phyloP scores from a whole-genome alignment of 1,284 basidiomycete species.

The Retiboletus flavoniger region DNA sequence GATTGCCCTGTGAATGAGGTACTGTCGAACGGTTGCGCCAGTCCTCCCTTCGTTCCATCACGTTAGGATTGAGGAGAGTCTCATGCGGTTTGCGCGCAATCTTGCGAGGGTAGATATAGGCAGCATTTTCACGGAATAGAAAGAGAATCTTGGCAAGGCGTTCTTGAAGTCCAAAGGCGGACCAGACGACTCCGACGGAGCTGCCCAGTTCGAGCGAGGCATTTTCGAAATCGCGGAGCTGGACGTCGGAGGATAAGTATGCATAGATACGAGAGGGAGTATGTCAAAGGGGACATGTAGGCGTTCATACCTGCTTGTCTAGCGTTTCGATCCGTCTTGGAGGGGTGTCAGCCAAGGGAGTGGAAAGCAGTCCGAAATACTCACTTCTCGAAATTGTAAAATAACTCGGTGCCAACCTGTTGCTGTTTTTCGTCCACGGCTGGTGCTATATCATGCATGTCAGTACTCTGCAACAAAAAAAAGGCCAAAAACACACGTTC shows the following conservation, averaged over 20 bases:
- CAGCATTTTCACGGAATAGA: conserved; percentile 36
- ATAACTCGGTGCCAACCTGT: conserved; percentile 20
- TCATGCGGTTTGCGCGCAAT: conserved; percentile 28
- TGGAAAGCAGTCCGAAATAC: background rate
- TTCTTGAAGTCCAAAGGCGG: conserved; percentile 33
- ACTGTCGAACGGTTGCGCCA: conserved; percentile 24
- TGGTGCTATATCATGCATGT: conserved; percentile 18
- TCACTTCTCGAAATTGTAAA: conserved; percentile 28
- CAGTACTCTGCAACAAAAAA: background rate
- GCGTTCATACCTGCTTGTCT: conserved; percentile 31
- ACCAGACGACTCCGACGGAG: conserved; percentile 35
- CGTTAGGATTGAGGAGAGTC: conserved; percentile 27
- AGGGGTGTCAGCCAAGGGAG: background rate
- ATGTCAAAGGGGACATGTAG: background rate
- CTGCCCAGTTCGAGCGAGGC: conserved; percentile 36
- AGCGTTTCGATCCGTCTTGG: conserved; percentile 30
- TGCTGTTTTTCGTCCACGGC: conserved; percentile 29
- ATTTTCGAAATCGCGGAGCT: conserved; percentile 36
- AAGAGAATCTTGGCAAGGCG: conserved; percentile 35
- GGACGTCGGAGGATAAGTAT: background rate
- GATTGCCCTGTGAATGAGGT: conserved; percentile 17
- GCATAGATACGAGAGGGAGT: background rate
- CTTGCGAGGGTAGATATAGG: conserved; percentile 33
- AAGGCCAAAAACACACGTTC: conserved; percentile 14
- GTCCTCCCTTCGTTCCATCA: conserved; percentile 28